Percentiles rank a stretch among this genome's conserved stretches.
These are phyloP conservation scores for Paxillus involutus DNA, from an alignment of 768 basidiomycete species.

Conservation along the genomic window DNA sequence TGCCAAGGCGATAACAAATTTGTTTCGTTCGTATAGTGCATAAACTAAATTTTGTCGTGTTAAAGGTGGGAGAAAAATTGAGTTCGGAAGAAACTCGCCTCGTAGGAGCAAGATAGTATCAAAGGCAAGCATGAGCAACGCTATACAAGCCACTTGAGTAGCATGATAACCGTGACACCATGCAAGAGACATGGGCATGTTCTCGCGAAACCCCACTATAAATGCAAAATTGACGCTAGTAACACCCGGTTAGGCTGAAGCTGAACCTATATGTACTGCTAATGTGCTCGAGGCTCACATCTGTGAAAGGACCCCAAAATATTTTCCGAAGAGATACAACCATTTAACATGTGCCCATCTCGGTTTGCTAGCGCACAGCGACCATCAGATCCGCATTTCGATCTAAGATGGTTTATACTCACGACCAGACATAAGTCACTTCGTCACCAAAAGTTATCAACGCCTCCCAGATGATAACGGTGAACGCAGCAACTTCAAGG, in stretches of 20 bases:
- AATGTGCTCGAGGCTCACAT: constrained; percentile 7
- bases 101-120: constrained; percentile 21
- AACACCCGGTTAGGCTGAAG: not conserved
- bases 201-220: not conserved
- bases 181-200: not conserved
- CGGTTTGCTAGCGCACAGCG: constrained; percentile 12
- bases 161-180: constrained; percentile 13
- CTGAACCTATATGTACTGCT: not conserved
- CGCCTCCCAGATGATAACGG: constrained; percentile 19
- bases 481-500: constrained; percentile 8
- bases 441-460: constrained; percentile 18
- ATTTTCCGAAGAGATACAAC: constrained; percentile 27
- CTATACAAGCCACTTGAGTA: constrained; percentile 11
- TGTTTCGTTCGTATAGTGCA: constrained; percentile 12
- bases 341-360: constrained; percentile 18
- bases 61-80: not conserved
- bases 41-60: constrained; percentile 12
- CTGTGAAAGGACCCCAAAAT: constrained; percentile 14
- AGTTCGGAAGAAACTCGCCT: constrained; percentile 11
- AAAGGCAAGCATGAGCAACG: constrained; percentile 14
- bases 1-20: not conserved
- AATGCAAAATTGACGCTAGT: constrained; percentile 7
- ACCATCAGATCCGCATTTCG: not conserved
- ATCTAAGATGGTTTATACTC: constrained; percentile 2
- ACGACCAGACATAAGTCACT: constrained; percentile 23